Base-by-base conservation (phyloP, 148 eudicot species). In the Salicornia ramosissima region DNA sequence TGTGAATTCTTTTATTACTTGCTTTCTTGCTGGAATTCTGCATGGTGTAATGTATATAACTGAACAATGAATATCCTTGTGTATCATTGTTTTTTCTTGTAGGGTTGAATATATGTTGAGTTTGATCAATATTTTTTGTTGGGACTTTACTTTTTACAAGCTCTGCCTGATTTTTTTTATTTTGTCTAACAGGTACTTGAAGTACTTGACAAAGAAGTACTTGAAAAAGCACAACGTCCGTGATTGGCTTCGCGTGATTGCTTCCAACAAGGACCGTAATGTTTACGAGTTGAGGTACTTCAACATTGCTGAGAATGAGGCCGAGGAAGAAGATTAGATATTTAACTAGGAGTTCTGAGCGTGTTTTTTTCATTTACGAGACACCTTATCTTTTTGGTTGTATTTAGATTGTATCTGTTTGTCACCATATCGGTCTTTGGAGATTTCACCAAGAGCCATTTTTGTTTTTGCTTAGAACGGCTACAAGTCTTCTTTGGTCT, bases 281-380 rank as follows among this genome's bases (percentile, higher is more conserved):
- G 87, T 86, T 8, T 88, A 88, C 31, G 94, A 88, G 68, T 75
- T 88, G 47, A 80, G 94, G 75, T 88, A 88, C 84, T 88, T 88
- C 87, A 88, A 88, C 84, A 88, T 88, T 71, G 94, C 94, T 15
- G 94, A 88, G 79, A 86, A 88, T 56, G 94, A 88, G 81, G 94
- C 80, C 1, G 94, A 88, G 76, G 90, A 88, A 51, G 85, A 82
- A 57, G 85, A 82, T 30, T 82, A 82, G 78, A 55, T 52, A 1
- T 30, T 25, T 69, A 69, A 69, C 36, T 47, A 25, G 25, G 24
- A 29, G 16, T 30, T 67, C 60, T 60, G 57, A 70, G 67, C 36
- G 8, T 52, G 36, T 11, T 25, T 10, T 43, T 15, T 46, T 21
- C 47, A 26, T 53, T 69, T 69, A 39, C n/a, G 34, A 34, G 19